A percentile compares a stretch with the other conserved stretches of the same genome.
Evolutionary conservation across 139 green algal species (phyloP).

Genomic region (Bryopsis sp.): DNA sequence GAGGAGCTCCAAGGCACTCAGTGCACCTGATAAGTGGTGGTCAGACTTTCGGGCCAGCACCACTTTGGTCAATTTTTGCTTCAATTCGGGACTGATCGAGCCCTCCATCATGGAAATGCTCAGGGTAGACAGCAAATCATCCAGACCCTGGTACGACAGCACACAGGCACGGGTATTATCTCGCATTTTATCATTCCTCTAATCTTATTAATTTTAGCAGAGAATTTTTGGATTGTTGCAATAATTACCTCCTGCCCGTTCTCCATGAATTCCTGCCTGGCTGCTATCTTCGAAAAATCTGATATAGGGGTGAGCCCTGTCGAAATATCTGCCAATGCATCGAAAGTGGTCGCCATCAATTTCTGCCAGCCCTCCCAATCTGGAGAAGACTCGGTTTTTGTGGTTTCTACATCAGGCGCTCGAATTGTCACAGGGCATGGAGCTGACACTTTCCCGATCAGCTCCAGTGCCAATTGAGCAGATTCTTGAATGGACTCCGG

Average conservation of each 20-base stretch:
- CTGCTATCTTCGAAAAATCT: not conserved
- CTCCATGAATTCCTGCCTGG: conserved; percentile 9
- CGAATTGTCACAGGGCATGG: not conserved
- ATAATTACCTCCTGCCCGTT: not conserved
- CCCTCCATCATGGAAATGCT: conserved; percentile 13
- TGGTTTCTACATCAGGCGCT: not conserved
- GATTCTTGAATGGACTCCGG: not conserved
- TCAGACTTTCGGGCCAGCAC: conserved; percentile 64
- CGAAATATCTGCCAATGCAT: not conserved
- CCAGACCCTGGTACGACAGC: conserved; percentile 36
- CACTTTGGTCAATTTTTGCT: conserved; percentile 58
- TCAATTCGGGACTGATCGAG: not conserved
- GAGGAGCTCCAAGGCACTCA: not conserved
- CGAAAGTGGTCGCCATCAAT: conserved; percentile 1
- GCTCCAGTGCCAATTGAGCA: not conserved
- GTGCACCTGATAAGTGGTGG: conserved; percentile 24
- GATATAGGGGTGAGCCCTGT: too few species aligned
- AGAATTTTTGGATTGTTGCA: not conserved
- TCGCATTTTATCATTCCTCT: not conserved
- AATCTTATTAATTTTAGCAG: not conserved
- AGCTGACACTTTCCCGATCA: not conserved
- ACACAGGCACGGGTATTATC: not conserved
- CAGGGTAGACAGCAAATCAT: conserved; percentile 47
- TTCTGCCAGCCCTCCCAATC: not conserved
- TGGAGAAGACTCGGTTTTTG: not conserved